Conservation (phyloP, 768 basidiomycete genomes). For the Pholiota conissans region DNA sequence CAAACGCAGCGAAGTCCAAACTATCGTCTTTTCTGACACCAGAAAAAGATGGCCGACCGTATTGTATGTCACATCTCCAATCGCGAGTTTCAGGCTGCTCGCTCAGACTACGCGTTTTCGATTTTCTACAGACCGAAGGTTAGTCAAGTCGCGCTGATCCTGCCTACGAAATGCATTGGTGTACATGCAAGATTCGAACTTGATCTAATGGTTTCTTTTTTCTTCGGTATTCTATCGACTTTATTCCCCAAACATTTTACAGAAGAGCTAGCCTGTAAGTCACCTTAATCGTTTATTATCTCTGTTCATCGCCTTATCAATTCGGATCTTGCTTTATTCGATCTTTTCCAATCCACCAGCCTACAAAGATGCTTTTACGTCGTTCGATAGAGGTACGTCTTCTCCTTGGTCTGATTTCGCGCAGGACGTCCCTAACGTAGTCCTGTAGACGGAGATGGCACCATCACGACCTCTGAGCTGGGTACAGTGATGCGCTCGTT, state of each 20-base stretch:
- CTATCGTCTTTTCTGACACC: neutral
- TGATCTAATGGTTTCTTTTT: neutral
- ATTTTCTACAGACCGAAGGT: neutral
- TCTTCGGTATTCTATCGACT: neutral
- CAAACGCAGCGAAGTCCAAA: neutral
- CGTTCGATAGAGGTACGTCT: constrained; percentile 87
- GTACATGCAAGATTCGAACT: neutral
- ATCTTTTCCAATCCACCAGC: constrained; percentile 50
- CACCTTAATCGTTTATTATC: neutral
- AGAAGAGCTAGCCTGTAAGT: constrained; percentile 5
- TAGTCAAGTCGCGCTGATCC: neutral
- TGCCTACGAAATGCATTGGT: neutral
- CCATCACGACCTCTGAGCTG: constrained; percentile 46
- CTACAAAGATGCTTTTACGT: constrained; percentile 98
- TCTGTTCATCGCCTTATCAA: neutral
- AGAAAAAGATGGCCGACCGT: no score
- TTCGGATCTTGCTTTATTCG: neutral
- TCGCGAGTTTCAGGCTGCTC: no score
- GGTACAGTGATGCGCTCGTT: constrained; percentile 47
- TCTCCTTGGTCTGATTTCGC: constrained; percentile 3
- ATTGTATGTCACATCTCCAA: no score
- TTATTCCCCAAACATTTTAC: neutral
- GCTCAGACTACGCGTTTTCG: no score
- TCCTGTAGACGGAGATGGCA: constrained; percentile 51
- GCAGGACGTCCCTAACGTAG: neutral